phyloP scores from a whole-genome alignment of 2,329 filamentous ascomycete genomes.

The Alternaria ethzedia region DNA sequence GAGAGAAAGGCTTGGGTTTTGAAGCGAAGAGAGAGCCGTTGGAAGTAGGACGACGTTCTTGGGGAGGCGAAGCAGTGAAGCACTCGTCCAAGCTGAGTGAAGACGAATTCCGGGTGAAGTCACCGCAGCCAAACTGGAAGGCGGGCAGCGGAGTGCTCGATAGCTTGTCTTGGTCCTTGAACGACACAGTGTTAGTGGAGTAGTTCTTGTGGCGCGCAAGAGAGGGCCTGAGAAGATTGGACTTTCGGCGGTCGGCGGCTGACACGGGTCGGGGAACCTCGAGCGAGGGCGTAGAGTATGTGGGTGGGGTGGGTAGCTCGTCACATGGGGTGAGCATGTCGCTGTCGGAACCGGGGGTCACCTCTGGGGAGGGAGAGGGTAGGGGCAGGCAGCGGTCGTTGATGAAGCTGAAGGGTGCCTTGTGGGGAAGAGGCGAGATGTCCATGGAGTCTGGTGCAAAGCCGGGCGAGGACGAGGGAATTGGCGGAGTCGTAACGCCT shows the following conservation, averaged over 20 bases:
- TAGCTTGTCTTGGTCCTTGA: constrained; percentile 63
- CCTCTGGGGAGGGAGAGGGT: constrained; percentile 73
- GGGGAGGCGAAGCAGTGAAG: constrained; percentile 80
- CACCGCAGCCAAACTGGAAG: constrained; percentile 72
- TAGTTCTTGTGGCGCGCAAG: constrained; percentile 76
- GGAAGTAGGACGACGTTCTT: constrained; percentile 67
- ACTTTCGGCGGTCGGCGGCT: constrained; percentile 46
- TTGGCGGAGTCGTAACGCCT: constrained; percentile 80
- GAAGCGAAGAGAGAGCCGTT: constrained; percentile 62
- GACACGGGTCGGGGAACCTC: constrained; percentile 46
- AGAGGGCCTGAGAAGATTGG: constrained; percentile 72
- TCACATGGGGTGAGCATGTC: constrained; percentile 51
- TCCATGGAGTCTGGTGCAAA: constrained; percentile 82
- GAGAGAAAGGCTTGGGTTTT: constrained; percentile 70
- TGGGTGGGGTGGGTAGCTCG: constrained; percentile 35
- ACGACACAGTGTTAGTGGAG: constrained; percentile 69
- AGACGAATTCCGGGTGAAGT: constrained; percentile 59
- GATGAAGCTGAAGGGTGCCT: constrained; percentile 68
- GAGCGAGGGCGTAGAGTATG: constrained; percentile 32
- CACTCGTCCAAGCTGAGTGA: constrained; percentile 77
- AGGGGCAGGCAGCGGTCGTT: constrained; percentile 70
- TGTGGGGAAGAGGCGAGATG: constrained; percentile 87
- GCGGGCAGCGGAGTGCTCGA: constrained; percentile 65
- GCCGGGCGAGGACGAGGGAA: constrained; percentile 83
- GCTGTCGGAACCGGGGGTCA: constrained; percentile 53